Evolutionary conservation across 495 filamentous ascomycete species (phyloP), one percentile per base, ranked within the genome.

Genomic region (Glarea lozoyensis): DNA sequence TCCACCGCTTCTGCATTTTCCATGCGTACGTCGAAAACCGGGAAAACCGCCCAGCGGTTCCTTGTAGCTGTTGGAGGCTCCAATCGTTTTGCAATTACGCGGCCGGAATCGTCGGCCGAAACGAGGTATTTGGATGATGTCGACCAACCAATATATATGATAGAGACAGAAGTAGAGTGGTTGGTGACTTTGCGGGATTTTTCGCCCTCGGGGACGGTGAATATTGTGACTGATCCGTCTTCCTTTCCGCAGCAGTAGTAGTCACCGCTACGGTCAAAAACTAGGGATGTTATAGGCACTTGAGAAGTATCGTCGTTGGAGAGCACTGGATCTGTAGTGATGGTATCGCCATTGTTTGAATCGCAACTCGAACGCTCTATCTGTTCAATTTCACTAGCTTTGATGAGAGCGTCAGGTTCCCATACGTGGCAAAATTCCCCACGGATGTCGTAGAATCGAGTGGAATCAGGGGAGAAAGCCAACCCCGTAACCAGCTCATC

Each of bases 401-500:
- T 45, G 16, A 55, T 34, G 11, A 56, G 37, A 22, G 42, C 35
- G 21, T 56, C 46, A 5, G 57, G 57, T 43, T 60, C 56, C 57
- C 57, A 60, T 12, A 54, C 37, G 30, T 58, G 58, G 27, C 48
- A 45, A 23, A 42, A 40, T 0, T 37, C 36, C 1, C 44, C 57
- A 10, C 52, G 38, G 9, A 54, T 47, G 29, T 58, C 57, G 23
- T 60, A 60, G 18, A 60, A 37, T 4, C 53, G 48, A n/a, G 36
- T 32, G 11, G 23, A 35, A 16, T 58, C 56, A 19, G 54, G 48
- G 40, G 46, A 48, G 37, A 60, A 51, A 5, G 45, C 31, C 4
- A 60, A 32, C 32, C 38, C 36, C 22, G 23, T 22, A n/a, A 58
- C 41, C 4, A 31, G 29, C 16, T 47, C 42, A 10, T 46, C 30